Conservation (phyloP, 495 filamentous ascomycete species). For the Hypoxylon intermedium region DNA sequence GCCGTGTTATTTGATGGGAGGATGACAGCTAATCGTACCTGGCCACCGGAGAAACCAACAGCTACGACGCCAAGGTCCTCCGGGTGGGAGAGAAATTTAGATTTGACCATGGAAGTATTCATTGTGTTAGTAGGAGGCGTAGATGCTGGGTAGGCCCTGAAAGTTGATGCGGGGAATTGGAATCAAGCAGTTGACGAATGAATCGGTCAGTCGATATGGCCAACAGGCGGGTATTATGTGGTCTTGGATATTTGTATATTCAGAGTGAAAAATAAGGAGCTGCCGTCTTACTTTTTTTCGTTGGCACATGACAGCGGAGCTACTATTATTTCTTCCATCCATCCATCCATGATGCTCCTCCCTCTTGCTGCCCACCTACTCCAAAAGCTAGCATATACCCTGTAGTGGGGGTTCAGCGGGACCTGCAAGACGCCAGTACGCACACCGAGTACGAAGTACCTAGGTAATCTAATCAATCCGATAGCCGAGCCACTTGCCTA, state of each 20-base stretch:
- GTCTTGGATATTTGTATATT: no score
- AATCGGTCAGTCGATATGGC: no score
- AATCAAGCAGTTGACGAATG: no score
- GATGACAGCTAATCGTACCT: constrained; percentile 64
- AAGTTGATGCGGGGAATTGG: no score
- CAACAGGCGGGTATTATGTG: no score
- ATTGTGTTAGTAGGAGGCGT: constrained; percentile 32
- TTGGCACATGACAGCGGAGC: constrained; percentile 31
- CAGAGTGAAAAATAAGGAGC: no score
- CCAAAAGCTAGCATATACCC: constrained; percentile 21
- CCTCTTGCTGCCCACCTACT: constrained; percentile 3
- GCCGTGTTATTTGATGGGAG: background rate
- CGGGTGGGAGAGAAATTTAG: constrained; percentile 80
- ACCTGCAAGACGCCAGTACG: no score
- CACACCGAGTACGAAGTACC: no score
- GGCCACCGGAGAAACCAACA: constrained; percentile 96
- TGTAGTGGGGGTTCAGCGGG: no score
- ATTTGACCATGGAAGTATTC: constrained; percentile 72
- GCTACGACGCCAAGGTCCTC: constrained; percentile 89
- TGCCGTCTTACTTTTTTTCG: constrained; percentile 8
- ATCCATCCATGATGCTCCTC: background rate
- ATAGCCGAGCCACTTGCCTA: background rate
- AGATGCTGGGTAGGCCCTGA: no score
- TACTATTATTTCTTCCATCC: constrained; percentile 10
- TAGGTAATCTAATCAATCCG: background rate